phyloP scores from a whole-genome alignment of 202 grass and related monocot species.

The Setaria viridis region DNA sequence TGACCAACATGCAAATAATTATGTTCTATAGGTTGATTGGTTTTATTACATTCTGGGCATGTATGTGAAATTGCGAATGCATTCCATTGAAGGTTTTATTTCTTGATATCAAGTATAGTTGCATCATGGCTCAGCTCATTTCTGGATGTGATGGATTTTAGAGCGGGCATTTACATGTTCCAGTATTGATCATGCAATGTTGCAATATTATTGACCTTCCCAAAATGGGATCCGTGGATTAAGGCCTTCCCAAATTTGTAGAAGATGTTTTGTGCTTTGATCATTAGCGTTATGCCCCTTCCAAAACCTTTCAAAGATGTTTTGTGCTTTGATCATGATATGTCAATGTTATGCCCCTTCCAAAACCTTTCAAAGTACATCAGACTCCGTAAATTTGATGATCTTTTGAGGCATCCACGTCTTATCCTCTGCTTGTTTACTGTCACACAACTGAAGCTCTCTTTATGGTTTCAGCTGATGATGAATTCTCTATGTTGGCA shows the following conservation, averaged over 20 bases:
- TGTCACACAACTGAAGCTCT: conserved; percentile 12
- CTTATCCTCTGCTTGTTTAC: conserved; percentile 27
- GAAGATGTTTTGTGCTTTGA: background rate
- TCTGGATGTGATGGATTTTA: background rate
- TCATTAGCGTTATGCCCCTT: too few species aligned
- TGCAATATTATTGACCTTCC: conserved; percentile 12
- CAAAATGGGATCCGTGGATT: background rate
- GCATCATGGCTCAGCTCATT: conserved; percentile 8
- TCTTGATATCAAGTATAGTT: conserved; percentile 15
- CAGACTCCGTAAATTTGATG: conserved; percentile 29
- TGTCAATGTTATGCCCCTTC: background rate
- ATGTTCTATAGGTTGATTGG: background rate
- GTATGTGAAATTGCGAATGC: conserved; percentile 6
- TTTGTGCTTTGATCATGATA: conserved; percentile 24
- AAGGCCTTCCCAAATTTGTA: conserved; percentile 11
- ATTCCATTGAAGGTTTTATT: conserved; percentile 4
- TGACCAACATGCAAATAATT: conserved; percentile 22
- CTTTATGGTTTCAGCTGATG: conserved; percentile 30
- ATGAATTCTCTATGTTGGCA: conserved; percentile 45
- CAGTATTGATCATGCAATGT: conserved; percentile 22
- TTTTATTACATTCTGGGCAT: conserved; percentile 20
- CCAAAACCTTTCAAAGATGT: background rate
- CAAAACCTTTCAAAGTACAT: background rate
- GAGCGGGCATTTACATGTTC: background rate
- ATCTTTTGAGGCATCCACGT: background rate